Evolutionary conservation across 2,329 filamentous ascomycete species (phyloP).

Genomic region (Aspergillus cejpii): DNA sequence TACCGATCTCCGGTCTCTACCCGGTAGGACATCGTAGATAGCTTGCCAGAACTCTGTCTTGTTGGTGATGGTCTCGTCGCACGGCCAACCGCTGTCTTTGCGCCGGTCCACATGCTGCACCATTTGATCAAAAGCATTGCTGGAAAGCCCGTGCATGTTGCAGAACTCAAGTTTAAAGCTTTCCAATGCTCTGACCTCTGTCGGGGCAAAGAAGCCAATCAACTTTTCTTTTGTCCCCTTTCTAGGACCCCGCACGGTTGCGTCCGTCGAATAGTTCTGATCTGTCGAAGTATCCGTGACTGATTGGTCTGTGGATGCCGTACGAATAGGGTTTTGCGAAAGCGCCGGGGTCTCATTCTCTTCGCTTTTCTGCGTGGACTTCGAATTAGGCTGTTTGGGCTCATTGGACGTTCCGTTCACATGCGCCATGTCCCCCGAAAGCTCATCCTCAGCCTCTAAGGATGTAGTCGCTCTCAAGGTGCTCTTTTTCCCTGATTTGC

Average conservation of each 20-base stretch:
- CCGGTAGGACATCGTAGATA: constrained; percentile 33
- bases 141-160: constrained; percentile 21
- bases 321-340: background rate
- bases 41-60: constrained; percentile 34
- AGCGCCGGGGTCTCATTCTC: background rate
- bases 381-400: background rate
- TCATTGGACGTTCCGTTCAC: background rate
- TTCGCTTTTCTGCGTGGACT: background rate
- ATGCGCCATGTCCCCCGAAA: background rate
- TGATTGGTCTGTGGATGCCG: background rate
- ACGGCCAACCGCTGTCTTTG: constrained; percentile 20
- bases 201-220: constrained; percentile 27
- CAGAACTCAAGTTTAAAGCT: constrained; percentile 32
- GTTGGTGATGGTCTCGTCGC: constrained; percentile 13
- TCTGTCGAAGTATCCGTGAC: background rate
- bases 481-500: constrained; percentile 4
- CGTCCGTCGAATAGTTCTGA: background rate
- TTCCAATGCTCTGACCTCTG: constrained; percentile 30
- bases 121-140: constrained; percentile 26
- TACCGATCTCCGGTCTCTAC: constrained; percentile 34
- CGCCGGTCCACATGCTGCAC: constrained; percentile 31
- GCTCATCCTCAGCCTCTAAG: background rate
- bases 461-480: background rate
- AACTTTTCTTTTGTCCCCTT: constrained; percentile 9
- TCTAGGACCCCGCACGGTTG: background rate